Evolutionary conservation across 1,139 yeast species (phyloP).

Genomic region (Scheffersomyces quercinus): DNA sequence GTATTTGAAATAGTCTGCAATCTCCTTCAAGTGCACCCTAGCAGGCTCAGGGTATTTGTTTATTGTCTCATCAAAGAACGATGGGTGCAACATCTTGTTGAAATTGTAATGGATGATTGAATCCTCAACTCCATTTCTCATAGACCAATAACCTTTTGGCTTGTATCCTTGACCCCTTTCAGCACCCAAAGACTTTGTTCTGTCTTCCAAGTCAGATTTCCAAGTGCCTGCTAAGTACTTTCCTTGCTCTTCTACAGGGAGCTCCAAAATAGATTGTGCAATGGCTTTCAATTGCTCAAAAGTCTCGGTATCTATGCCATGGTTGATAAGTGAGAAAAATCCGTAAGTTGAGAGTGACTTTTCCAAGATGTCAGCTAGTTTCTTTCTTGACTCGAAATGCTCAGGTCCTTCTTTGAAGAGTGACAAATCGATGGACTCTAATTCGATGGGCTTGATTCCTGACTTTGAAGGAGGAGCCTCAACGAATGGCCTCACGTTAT

Average conservation of each 20-base stretch:
- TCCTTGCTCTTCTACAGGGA: conserved; percentile 19
- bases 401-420: conserved; percentile 19
- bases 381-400: conserved; percentile 10
- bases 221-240: conserved; percentile 27
- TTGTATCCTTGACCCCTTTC: conserved; percentile 33
- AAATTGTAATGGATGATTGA: conserved; percentile 31
- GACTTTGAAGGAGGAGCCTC: conserved; percentile 18
- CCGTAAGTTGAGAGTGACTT: conserved; percentile 23
- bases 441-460: conserved; percentile 11
- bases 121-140: conserved; percentile 32
- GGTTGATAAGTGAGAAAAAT: conserved; percentile 21
- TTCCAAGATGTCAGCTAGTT: conserved; percentile 20
- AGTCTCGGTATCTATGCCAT: conserved; percentile 18
- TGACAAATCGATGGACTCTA: conserved; percentile 21
- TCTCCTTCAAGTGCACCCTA: conserved; percentile 22
- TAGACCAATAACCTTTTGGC: conserved; percentile 33
- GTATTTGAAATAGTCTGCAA: conserved; percentile 23
- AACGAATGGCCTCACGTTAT: conserved; percentile 22
- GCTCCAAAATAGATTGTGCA: conserved; percentile 23
- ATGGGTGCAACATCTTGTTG: conserved; percentile 23
- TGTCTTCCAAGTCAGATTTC: conserved; percentile 12
- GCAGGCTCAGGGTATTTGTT: conserved; percentile 26
- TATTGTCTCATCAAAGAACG: conserved; percentile 18
- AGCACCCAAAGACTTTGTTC: conserved; percentile 17
- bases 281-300: conserved; percentile 20